These are phyloP conservation scores for Colletotrichum trifolii DNA, from an alignment of 2,329 filamentous ascomycete genomes.

Conservation along the genomic window DNA sequence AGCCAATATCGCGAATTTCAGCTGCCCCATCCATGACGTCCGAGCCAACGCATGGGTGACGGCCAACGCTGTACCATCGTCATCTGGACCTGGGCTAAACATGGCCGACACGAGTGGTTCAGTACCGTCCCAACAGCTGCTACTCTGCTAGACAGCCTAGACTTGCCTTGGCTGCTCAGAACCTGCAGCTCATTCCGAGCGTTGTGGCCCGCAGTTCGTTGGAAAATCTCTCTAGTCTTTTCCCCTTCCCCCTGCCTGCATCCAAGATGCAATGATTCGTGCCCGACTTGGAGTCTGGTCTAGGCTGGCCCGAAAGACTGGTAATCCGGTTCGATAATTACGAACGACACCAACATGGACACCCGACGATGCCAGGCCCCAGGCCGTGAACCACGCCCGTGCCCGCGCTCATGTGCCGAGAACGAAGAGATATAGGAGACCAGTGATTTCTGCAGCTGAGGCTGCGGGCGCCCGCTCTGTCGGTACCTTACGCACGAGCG, in stretches of 20 bases:
- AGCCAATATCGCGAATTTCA: neutral
- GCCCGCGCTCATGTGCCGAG: neutral
- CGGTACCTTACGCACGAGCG: too few species aligned
- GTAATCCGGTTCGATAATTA: constrained; percentile 1
- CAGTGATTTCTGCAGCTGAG: constrained; percentile 3
- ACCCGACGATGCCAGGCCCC: too few species aligned
- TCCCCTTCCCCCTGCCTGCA: neutral
- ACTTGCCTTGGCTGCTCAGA: neutral
- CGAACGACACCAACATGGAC: neutral
- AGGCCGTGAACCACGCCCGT: too few species aligned
- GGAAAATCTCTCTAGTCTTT: neutral
- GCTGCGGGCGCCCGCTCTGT: neutral
- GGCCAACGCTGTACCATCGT: constrained; percentile 5
- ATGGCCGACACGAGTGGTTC: constrained; percentile 12
- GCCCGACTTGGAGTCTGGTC: neutral
- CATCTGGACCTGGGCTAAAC: constrained; percentile 3
- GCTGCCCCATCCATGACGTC: neutral
- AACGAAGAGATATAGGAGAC: neutral
- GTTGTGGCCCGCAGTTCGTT: constrained; percentile 19
- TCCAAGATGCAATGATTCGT: neutral
- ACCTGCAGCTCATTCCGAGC: constrained; percentile 1
- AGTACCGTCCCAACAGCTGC: neutral
- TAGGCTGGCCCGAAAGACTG: neutral
- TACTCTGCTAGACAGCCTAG: neutral
- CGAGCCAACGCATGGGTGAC: constrained; percentile 7